These are phyloP conservation scores for Micractinium sp. DNA, from an alignment of 139 green algal species.

Conservation along the genomic window DNA sequence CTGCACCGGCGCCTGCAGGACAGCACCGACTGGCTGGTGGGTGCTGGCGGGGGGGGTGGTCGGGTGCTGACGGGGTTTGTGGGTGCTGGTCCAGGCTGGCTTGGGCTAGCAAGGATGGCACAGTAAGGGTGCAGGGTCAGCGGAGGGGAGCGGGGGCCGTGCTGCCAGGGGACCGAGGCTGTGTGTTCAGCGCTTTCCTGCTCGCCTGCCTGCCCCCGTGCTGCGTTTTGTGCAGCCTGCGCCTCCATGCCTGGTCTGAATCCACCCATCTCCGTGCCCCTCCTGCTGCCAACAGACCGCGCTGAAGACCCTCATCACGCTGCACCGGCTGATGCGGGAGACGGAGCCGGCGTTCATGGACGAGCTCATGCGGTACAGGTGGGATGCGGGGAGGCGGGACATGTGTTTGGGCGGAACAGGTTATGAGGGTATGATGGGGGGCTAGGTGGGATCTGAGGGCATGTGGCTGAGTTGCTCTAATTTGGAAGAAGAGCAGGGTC, in stretches of 20 bases:
- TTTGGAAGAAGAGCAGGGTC: background rate
- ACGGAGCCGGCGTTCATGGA: constrained; percentile 75
- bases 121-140: background rate
- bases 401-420: background rate
- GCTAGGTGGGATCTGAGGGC: background rate
- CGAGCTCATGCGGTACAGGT: constrained; percentile 49
- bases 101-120: background rate
- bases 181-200: background rate
- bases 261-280: background rate
- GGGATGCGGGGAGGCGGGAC: background rate
- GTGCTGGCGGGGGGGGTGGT: background rate
- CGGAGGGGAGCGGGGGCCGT: background rate
- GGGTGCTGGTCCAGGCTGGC: background rate
- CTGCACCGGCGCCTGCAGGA: constrained; percentile 54
- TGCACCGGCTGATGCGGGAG: constrained; percentile 89
- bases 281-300: constrained; percentile 51
- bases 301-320: constrained; percentile 86
- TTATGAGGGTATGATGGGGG: background rate
- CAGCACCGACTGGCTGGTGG: constrained; percentile 62
- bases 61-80: background rate
- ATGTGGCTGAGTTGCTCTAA: too few species aligned
- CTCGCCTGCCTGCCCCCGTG: background rate
- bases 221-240: background rate
- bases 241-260: background rate
- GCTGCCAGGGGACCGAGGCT: background rate